phyloP scores from a whole-genome alignment of 176 grass and related monocot genomes.

The Raddia distichophylla region DNA sequence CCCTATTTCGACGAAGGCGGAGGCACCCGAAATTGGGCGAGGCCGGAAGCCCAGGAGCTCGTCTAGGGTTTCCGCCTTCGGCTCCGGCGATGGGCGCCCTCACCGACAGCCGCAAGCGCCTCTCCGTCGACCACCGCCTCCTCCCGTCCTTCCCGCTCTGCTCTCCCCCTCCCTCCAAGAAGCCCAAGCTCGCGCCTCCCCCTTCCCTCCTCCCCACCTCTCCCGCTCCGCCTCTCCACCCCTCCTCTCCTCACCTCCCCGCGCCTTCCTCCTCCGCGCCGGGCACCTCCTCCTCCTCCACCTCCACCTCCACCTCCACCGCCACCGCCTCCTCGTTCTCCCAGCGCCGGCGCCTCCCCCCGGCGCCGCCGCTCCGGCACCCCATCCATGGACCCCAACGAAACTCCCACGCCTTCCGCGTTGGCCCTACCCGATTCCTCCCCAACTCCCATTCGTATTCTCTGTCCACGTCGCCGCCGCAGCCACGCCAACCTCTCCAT shows the following conservation, averaged over 20 bases:
- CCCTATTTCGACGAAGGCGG: too few species aligned
- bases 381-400: constrained; percentile 60
- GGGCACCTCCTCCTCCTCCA: constrained; percentile 23
- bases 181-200: constrained; percentile 30
- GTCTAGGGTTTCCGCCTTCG: constrained; percentile 49
- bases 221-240: constrained; percentile 14
- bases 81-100: constrained; percentile 68
- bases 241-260: neutral
- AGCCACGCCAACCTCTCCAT: constrained; percentile 12
- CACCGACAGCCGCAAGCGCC: constrained; percentile 82
- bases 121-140: constrained; percentile 50
- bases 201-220: constrained; percentile 12
- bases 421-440: neutral
- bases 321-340: neutral
- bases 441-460: neutral
- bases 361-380: constrained; percentile 24
- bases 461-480: neutral
- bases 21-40: neutral
- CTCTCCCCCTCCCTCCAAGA: constrained; percentile 30
- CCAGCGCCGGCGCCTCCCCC: constrained; percentile 35
- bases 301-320: neutral
- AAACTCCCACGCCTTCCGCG: constrained; percentile 47
- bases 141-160: constrained; percentile 24
- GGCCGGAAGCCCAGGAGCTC: neutral
- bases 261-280: neutral